phyloP scores from a whole-genome alignment of 768 basidiomycete species.

The Podaxis mareebaensis region DNA sequence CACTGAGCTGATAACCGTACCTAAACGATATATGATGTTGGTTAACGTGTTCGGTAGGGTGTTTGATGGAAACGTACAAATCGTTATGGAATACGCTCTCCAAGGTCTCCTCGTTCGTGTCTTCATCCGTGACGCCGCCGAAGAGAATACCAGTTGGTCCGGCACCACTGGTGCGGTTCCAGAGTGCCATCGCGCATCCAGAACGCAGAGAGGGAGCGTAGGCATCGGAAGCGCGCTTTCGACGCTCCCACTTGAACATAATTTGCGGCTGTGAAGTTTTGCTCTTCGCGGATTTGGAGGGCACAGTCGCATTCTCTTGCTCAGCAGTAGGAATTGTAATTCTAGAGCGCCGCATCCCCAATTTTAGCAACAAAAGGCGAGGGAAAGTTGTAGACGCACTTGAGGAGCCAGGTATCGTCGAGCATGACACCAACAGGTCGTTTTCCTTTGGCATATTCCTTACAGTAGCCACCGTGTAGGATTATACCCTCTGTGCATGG shows the following conservation, averaged over 20 bases:
- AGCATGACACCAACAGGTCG: constrained; percentile 84
- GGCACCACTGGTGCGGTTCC: constrained; percentile 40
- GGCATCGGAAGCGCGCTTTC: constrained; percentile 69
- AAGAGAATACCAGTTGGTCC: constrained; percentile 78
- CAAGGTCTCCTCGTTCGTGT: constrained; percentile 78
- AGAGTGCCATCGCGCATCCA: constrained; percentile 87
- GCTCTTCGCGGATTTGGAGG: constrained; percentile 25
- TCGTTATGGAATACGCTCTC: constrained; percentile 90
- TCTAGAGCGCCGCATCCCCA: constrained; percentile 11
- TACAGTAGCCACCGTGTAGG: constrained; percentile 88
- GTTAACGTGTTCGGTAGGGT: neutral
- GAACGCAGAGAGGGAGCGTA: constrained; percentile 72
- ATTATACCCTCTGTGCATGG: constrained; percentile 76
- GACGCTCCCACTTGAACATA: constrained; percentile 80
- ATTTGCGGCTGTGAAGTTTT: constrained; percentile 35
- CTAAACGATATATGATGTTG: constrained; percentile 33
- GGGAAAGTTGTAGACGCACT: constrained; percentile 39
- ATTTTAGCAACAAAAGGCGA: neutral
- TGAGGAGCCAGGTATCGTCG: constrained; percentile 88
- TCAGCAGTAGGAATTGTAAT: constrained; percentile 24
- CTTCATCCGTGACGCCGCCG: constrained; percentile 87
- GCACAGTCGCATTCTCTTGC: constrained; percentile 17
- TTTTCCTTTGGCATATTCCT: constrained; percentile 86
- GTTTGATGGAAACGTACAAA: constrained; percentile 50
- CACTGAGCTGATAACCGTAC: constrained; percentile 74